A percentile compares a stretch with the other conserved stretches of the same genome.
Conservation (phyloP, 306 rosid species). For the Begonia peltatifolia region DNA sequence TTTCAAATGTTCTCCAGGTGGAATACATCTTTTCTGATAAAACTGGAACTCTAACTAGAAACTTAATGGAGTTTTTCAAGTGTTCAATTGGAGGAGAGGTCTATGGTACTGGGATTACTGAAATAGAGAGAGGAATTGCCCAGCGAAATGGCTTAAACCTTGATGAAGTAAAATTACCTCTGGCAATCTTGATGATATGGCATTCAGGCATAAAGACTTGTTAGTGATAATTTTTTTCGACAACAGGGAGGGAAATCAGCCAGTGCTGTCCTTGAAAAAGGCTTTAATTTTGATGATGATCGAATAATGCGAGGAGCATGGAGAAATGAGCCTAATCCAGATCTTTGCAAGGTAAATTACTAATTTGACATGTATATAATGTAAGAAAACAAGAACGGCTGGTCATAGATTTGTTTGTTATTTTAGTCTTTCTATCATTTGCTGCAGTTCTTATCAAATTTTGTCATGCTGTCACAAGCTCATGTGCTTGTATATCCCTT, state of each 20-base stretch:
- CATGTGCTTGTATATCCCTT: too few species aligned
- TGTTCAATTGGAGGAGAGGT: conserved; percentile 94
- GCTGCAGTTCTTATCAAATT: too few species aligned
- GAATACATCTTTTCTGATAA: conserved; percentile 97
- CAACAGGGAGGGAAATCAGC: conserved; percentile 43
- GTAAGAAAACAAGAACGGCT: too few species aligned
- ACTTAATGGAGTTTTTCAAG: conserved; percentile 98
- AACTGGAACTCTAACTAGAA: conserved; percentile 95
- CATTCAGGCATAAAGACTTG: neutral
- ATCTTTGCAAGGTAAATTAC: conserved; percentile 58
- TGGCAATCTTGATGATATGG: neutral
- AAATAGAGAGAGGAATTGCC: conserved; percentile 79
- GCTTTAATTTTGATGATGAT: conserved; percentile 79
- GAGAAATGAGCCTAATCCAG: conserved; percentile 93
- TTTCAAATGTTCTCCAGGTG: conserved; percentile 42
- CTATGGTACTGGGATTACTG: conserved; percentile 87
- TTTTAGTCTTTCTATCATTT: too few species aligned
- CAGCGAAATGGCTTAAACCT: conserved; percentile 56
- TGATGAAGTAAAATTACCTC: conserved; percentile 22
- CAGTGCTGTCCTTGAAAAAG: conserved; percentile 51
- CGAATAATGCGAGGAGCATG: conserved; percentile 94
- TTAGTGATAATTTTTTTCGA: neutral
- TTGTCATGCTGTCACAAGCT: too few species aligned
- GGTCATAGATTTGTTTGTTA: too few species aligned
- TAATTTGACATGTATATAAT: neutral